Conservation (phyloP, 176 grass and related monocot genomes). For the Ensete ventricosum region DNA sequence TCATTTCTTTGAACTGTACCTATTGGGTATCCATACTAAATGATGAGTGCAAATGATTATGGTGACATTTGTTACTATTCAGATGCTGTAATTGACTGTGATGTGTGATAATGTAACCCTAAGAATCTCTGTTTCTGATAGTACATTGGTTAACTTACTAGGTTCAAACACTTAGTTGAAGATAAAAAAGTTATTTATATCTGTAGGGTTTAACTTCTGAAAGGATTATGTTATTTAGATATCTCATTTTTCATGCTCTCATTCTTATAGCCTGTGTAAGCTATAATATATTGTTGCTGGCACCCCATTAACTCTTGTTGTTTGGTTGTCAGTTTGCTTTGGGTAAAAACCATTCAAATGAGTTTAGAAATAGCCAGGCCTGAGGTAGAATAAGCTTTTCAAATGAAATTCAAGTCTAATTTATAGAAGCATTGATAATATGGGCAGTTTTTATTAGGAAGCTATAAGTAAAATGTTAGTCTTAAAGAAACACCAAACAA, state of each 20-base stretch:
- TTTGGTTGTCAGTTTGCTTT: not conserved
- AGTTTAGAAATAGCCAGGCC: not conserved
- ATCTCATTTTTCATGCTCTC: not conserved
- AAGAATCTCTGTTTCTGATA: not conserved
- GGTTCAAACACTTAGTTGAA: not conserved
- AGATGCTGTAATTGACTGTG: not conserved
- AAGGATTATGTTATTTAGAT: not conserved
- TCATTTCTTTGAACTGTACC: not conserved
- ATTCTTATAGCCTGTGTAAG: not conserved
- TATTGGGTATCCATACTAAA: not conserved
- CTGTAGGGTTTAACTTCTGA: not conserved
- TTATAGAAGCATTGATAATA: too few relatives aligned
- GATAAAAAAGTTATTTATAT: not conserved
- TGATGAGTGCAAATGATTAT: not conserved
- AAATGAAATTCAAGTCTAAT: too few relatives aligned
- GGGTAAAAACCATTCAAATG: not conserved
- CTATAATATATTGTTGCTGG: not conserved
- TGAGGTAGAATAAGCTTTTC: not conserved
- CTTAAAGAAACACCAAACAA: too few relatives aligned
- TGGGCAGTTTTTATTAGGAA: too few relatives aligned
- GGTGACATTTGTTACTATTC: not conserved
- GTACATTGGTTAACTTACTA: not conserved
- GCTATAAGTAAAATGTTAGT: too few relatives aligned
- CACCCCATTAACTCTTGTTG: not conserved
- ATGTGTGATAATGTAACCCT: not conserved